Base-by-base conservation (phyloP, 2,329 filamentous ascomycete species). In the Verticillium alfalfae region DNA sequence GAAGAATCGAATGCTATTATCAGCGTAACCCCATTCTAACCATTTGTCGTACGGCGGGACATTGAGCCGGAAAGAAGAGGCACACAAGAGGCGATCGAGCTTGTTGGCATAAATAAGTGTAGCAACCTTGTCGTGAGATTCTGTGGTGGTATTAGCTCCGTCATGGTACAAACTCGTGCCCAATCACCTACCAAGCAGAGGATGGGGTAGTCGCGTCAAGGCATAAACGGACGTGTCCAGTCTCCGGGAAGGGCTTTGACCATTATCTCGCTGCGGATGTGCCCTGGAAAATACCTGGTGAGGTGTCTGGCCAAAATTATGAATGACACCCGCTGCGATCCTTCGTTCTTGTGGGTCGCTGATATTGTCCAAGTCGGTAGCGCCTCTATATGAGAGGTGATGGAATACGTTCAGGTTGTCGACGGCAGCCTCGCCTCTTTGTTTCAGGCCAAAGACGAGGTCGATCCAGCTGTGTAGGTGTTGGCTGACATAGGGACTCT, bases 281-380 rank as follows among this genome's bases (percentile, higher is more conserved):
- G 90, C 82, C 62, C 89, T 89, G 55, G 87, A 85, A 73, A 98
- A 99, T 16, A 98, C 90, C 73, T 99, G 96, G 68, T 96, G 91
- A 1, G 96, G 95, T 1, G 96, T 99, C 73, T 99, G 95, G 0
- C 95, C 95, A 74, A 99, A 99, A 69, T 98, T 98, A 75, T 99
- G 94, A 68, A 99, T 98, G 67, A 97, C 96, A 38, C 92, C 92
- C 60, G 97, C 97, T 0, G 93, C 94, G 5, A 94, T 91, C 7
- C 93, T 81, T 54, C 93, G 85, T 74, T 98, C 93, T 61, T 94
- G 87, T 0, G 91, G 90, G 71, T 98, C 94, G 8, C 89, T 87
- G 63, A 99, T 98, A 59, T 88, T 88, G 73, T 99, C 95, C 5
- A 99, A 79, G 72, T 99, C 92, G 66, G 91, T 96, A 2, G 94